Conservation (phyloP, 192 early-diverging fungal genomes). For the Linnemannia elongata region DNA sequence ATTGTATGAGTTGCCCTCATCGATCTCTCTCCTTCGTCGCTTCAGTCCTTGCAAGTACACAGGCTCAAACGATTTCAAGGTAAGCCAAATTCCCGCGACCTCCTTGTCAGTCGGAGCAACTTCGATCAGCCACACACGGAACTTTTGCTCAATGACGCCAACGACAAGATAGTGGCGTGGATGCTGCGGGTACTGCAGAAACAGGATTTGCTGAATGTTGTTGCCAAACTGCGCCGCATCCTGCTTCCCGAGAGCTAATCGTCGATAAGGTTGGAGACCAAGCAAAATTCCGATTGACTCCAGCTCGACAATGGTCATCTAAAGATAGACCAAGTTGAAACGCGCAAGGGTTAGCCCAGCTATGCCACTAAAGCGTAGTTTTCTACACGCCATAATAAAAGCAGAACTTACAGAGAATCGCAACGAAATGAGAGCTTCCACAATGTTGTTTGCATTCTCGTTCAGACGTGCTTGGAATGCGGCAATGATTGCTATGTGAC, state of each 20-base stretch:
- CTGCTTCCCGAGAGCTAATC: slow-evolving; percentile 31
- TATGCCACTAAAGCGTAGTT: background rate
- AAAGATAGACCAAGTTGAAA: background rate
- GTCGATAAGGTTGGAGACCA: slow-evolving; percentile 44
- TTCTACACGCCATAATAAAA: background rate
- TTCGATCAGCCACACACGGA: slow-evolving; percentile 49
- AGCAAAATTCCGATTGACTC: slow-evolving; percentile 36
- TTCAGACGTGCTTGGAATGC: slow-evolving; percentile 45
- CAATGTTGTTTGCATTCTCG: slow-evolving; percentile 50
- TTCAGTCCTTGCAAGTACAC: slow-evolving; percentile 46
- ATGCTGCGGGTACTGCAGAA: slow-evolving; percentile 53
- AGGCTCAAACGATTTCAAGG: slow-evolving; percentile 36
- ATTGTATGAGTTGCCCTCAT: background rate
- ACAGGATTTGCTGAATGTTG: slow-evolving; percentile 48
- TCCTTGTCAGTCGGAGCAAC: slow-evolving; percentile 34
- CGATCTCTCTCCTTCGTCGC: background rate
- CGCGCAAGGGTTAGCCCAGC: background rate
- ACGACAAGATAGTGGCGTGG: slow-evolving; percentile 49
- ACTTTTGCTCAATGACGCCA: slow-evolving; percentile 43
- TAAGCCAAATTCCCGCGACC: slow-evolving; percentile 28
- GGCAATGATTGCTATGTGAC: slow-evolving; percentile 30
- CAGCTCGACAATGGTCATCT: slow-evolving; percentile 53
- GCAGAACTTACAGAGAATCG: slow-evolving; percentile 42
- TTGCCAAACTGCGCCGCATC: slow-evolving; percentile 32
- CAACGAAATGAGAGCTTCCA: slow-evolving; percentile 42